Evolutionary conservation across 371 early-diverging fungal species (phyloP).

Genomic region (Zychaea mexicana): DNA sequence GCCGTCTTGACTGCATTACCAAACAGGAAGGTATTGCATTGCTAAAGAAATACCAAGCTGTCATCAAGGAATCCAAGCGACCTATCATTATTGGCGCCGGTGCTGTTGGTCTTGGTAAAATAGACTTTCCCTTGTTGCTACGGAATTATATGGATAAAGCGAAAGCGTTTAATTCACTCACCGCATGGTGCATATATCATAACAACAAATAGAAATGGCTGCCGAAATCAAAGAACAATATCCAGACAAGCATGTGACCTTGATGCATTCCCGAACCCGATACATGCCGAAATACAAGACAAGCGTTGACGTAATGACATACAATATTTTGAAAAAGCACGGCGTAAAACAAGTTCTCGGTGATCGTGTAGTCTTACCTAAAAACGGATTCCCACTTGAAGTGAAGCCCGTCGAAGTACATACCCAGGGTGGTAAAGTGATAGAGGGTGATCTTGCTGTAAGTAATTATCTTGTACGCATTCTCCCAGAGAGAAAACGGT

Average conservation of each 20-base stretch:
- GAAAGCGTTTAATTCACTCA: no score
- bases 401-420: slow-evolving; percentile 49
- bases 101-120: slow-evolving; percentile 62
- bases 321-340: slow-evolving; percentile 42
- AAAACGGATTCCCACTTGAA: slow-evolving; percentile 46
- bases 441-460: slow-evolving; percentile 60
- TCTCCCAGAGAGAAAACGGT: not conserved
- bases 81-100: slow-evolving; percentile 70
- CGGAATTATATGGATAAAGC: no score
- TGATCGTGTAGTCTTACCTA: slow-evolving; percentile 50
- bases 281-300: slow-evolving; percentile 57
- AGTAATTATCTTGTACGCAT: not conserved
- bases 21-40: slow-evolving; percentile 46
- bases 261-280: slow-evolving; percentile 62
- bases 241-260: slow-evolving; percentile 62
- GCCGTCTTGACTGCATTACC: slow-evolving; percentile 42
- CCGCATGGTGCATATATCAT: no score
- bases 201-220: slow-evolving; percentile 51
- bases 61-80: slow-evolving; percentile 48
- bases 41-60: slow-evolving; percentile 46
- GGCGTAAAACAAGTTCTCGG: slow-evolving; percentile 54
- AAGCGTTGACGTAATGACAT: slow-evolving; percentile 44
- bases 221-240: slow-evolving; percentile 68
- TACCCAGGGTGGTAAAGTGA: slow-evolving; percentile 46
- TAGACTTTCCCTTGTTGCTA: not conserved